Evolutionary conservation across 164 flowering plant species (phyloP).

Genomic region (Piper longum): DNA sequence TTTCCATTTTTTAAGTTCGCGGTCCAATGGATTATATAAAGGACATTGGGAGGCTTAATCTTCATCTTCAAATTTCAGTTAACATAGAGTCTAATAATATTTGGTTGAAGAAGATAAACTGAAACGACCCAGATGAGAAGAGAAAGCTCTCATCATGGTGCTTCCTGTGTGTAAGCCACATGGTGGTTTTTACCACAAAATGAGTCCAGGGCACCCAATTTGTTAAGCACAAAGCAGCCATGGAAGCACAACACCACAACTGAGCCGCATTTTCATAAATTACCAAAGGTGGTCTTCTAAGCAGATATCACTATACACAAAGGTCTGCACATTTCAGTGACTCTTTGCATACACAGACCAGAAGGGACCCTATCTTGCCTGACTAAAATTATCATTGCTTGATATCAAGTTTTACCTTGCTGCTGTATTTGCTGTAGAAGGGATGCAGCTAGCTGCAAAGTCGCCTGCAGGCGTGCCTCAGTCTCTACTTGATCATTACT

Average conservation of each 20-base stretch:
- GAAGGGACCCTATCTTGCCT: neutral
- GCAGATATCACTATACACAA: neutral
- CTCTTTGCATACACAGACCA: neutral
- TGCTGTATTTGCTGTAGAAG: conserved; percentile 96
- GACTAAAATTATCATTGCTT: neutral
- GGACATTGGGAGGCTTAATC: no score
- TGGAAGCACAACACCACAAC: neutral
- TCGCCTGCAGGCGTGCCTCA: conserved; percentile 79
- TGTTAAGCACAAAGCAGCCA: no score
- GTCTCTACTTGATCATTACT: conserved; percentile 27
- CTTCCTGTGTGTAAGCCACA: no score
- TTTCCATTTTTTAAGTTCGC: no score
- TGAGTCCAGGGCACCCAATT: no score
- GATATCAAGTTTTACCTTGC: conserved; percentile 35
- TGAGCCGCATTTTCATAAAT: neutral
- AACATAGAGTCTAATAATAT: no score
- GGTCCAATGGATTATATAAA: no score
- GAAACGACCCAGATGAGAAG: no score
- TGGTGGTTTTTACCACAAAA: no score
- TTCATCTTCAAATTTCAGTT: no score
- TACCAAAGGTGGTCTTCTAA: neutral
- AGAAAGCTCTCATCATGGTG: no score
- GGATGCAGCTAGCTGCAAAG: conserved; percentile 86
- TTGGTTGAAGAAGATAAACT: no score
- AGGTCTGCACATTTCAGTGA: neutral